These are phyloP conservation scores for Rhizophora apiculata DNA, from an alignment of 345 rosid species.

Conservation along the genomic window DNA sequence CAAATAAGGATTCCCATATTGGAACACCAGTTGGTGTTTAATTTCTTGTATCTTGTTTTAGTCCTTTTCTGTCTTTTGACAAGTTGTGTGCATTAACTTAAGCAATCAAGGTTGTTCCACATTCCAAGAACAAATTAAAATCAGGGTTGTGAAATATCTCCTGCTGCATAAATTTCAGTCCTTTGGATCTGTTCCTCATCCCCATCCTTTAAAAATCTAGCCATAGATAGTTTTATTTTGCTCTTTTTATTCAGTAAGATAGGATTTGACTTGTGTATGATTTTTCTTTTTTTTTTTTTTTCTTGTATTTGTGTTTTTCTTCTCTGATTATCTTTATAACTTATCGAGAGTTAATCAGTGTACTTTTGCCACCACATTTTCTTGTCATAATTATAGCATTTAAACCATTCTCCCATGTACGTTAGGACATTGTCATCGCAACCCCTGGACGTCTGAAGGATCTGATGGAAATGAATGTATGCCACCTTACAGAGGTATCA, in stretches of 20 bases:
- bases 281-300: too few relatives aligned
- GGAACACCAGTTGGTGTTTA: neutral
- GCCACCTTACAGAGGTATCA: conserved; percentile 68
- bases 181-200: too few relatives aligned
- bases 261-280: too few relatives aligned
- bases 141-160: neutral
- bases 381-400: neutral
- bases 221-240: neutral
- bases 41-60: too few relatives aligned
- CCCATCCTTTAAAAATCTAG: too few relatives aligned
- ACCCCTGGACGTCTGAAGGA: conserved; percentile 99
- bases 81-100: neutral
- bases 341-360: too few relatives aligned
- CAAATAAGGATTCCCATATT: too few relatives aligned
- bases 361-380: neutral
- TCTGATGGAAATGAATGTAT: conserved; percentile 70
- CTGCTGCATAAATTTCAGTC: too few relatives aligned
- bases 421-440: conserved; percentile 81
- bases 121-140: neutral
- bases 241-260: neutral
- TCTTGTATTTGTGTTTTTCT: too few relatives aligned
- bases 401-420: neutral
- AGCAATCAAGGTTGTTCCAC: neutral
- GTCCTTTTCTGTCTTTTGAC: neutral
- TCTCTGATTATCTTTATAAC: too few relatives aligned